These are phyloP conservation scores for Jamesozyma piceae DNA, from an alignment of 805 yeast genomes.

Conservation along the genomic window DNA sequence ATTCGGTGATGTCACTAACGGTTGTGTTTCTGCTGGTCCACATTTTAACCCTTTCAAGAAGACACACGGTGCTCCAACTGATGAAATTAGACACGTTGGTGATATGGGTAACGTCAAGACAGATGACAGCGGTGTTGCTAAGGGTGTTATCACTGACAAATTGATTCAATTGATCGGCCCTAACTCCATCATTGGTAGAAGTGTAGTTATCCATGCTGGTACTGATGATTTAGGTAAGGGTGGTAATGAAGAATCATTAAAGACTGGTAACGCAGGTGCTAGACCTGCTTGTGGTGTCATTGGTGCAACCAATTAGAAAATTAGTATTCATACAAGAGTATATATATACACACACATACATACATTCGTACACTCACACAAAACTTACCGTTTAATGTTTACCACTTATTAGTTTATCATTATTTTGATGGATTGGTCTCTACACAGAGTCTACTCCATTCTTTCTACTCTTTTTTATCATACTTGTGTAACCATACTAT, in stretches of 20 bases:
- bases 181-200: slow-evolving; percentile 85
- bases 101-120: slow-evolving; percentile 92
- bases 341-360: background rate
- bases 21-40: slow-evolving; percentile 97
- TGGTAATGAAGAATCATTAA: slow-evolving; percentile 80
- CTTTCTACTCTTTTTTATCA: no score
- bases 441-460: no score
- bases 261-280: slow-evolving; percentile 96
- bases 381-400: no score
- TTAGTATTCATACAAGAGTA: background rate
- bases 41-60: slow-evolving; percentile 89
- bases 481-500: no score
- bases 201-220: slow-evolving; percentile 90
- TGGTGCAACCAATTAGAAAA: slow-evolving; percentile 38
- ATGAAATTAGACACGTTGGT: slow-evolving; percentile 43
- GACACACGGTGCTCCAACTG: slow-evolving; percentile 89
- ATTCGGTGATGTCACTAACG: slow-evolving; percentile 94
- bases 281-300: slow-evolving; percentile 99
- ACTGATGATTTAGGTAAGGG: slow-evolving; percentile 92
- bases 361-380: background rate
- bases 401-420: no score
- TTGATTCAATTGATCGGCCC: slow-evolving; percentile 77
- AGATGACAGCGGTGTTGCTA: slow-evolving; percentile 81
- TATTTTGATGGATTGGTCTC: no score
- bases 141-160: slow-evolving; percentile 74